Conservation (phyloP, 2,329 filamentous ascomycete genomes). For the Xylariaceae sp. region DNA sequence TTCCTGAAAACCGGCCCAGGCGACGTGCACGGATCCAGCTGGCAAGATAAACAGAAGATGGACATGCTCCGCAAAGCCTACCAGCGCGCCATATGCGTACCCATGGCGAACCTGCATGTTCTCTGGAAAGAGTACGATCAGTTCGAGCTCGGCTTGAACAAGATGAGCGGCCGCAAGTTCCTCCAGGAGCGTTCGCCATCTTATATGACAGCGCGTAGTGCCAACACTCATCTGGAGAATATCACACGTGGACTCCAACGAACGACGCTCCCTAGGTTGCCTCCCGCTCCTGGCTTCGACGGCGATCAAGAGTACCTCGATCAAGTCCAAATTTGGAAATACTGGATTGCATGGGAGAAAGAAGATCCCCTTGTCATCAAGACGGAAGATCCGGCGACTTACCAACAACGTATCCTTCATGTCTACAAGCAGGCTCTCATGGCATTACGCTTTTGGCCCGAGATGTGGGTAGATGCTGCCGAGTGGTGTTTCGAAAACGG, state of each 20-base stretch:
- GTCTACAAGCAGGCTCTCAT: conserved; percentile 91
- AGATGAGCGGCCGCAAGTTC: conserved; percentile 91
- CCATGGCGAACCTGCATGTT: conserved; percentile 72
- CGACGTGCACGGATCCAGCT: conserved; percentile 72
- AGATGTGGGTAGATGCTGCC: conserved; percentile 91
- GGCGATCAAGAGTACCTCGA: conserved; percentile 76
- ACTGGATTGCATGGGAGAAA: conserved; percentile 94
- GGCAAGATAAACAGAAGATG: conserved; percentile 99
- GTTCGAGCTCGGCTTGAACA: conserved; percentile 92
- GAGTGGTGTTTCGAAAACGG: conserved; percentile 84
- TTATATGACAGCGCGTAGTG: conserved; percentile 94
- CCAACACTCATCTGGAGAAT: conserved; percentile 84
- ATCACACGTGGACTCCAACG: conserved; percentile 70
- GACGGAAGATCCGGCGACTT: conserved; percentile 67
- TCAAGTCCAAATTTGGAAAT: conserved; percentile 85
- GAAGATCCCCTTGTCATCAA: conserved; percentile 82
- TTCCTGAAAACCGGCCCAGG: conserved; percentile 88
- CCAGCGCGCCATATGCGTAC: conserved; percentile 80
- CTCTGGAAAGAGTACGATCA: conserved; percentile 98
- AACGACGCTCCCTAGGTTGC: conserved; percentile 70
- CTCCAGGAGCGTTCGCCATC: conserved; percentile 85
- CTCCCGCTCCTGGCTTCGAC: conserved; percentile 77
- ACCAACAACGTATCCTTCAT: conserved; percentile 74
- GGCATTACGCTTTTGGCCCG: conserved; percentile 88
- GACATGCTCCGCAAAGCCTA: conserved; percentile 87